A percentile compares a stretch with the other conserved stretches of the same genome.
Evolutionary conservation across 306 rosid genomes (phyloP).

Genomic region (Dalbergia cultrata): DNA sequence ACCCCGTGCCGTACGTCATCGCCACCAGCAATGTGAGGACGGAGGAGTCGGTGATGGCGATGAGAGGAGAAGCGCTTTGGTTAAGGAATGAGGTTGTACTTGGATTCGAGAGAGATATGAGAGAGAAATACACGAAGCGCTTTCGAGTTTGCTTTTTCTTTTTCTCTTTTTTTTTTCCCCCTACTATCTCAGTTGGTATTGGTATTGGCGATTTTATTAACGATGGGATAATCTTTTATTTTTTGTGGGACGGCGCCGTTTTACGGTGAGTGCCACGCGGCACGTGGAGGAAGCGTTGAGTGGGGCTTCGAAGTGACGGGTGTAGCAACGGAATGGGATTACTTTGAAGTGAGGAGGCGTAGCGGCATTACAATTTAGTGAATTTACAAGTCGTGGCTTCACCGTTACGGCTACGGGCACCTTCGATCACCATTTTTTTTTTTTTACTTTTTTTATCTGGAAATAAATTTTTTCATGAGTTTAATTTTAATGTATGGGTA

Average conservation of each 20-base stretch:
- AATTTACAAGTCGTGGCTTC: no score
- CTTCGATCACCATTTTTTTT: background rate
- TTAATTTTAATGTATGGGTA: no score
- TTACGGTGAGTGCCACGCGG: constrained; percentile 6
- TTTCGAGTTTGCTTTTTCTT: background rate
- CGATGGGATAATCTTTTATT: background rate
- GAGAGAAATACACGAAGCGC: constrained; percentile 19
- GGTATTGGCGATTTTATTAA: background rate
- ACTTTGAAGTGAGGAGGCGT: constrained; percentile 27
- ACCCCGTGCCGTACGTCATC: constrained; percentile 1
- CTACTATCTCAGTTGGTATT: no score
- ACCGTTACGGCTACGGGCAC: constrained; percentile 40
- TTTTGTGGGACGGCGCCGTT: constrained; percentile 48
- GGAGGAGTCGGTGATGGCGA: constrained; percentile 3
- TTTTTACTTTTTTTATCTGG: background rate
- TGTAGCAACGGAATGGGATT: constrained; percentile 41
- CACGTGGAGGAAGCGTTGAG: background rate
- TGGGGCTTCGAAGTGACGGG: constrained; percentile 36
- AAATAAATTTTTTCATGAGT: no score
- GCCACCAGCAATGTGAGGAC: constrained; percentile 30
- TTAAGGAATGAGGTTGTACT: background rate
- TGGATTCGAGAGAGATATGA: background rate
- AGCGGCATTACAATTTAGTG: constrained; percentile 41
- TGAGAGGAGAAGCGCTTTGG: constrained; percentile 39
- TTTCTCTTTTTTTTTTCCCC: no score